These are phyloP conservation scores for Pseudisothecium myosuroides DNA, from an alignment of 225 moss, liverwort and hornwort species.

Conservation along the genomic window DNA sequence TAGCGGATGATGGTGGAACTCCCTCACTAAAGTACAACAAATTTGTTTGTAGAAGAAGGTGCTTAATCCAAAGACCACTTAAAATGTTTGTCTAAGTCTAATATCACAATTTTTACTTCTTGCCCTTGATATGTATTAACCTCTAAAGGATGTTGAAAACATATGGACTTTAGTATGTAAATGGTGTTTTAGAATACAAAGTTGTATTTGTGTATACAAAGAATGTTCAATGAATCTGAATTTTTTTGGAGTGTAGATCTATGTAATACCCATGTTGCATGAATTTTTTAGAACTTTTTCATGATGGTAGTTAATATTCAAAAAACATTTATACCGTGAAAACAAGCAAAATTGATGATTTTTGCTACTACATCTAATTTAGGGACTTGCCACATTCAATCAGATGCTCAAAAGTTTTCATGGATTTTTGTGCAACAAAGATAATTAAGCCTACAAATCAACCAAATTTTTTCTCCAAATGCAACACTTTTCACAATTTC, in stretches of 20 bases:
- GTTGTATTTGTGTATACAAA: background rate
- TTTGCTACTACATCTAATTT: rapidly evolving
- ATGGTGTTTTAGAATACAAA: background rate
- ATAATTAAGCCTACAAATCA: background rate
- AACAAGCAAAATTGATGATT: background rate
- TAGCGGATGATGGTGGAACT: rapidly evolving
- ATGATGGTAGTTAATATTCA: background rate
- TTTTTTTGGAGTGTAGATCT: rapidly evolving
- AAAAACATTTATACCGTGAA: background rate
- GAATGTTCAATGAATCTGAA: background rate
- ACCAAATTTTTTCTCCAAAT: rapidly evolving
- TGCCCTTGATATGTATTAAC: background rate
- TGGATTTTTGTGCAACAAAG: rapidly evolving
- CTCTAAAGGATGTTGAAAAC: background rate
- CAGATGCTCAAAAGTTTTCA: rapidly evolving
- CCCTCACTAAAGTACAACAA: background rate
- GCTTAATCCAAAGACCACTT: background rate
- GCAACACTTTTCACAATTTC: rapidly evolving
- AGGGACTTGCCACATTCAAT: rapidly evolving
- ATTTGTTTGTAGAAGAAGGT: background rate
- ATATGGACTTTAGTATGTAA: background rate
- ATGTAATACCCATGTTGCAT: rapidly evolving
- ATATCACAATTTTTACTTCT: background rate
- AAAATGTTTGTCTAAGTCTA: background rate
- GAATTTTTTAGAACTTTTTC: background rate